phyloP scores from a whole-genome alignment of 768 basidiomycete genomes.

The Tulasnella sp. region DNA sequence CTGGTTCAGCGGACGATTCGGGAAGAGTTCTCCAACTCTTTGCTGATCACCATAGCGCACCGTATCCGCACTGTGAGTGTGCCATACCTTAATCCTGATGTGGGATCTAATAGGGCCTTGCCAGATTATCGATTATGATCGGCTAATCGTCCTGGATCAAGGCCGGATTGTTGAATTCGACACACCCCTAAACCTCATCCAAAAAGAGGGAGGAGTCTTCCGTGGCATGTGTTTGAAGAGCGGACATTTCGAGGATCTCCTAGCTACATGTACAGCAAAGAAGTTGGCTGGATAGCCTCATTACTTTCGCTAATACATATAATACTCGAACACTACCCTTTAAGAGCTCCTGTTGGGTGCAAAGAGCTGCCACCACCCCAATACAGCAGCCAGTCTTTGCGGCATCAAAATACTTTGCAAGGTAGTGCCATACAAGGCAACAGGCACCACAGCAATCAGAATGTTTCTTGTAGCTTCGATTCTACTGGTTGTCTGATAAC shows the following conservation, averaged over 20 bases:
- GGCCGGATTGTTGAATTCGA: conserved; percentile 65
- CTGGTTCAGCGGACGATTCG: conserved; percentile 90
- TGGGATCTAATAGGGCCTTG: neutral
- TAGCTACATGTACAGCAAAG: neutral
- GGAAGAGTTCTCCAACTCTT: conserved; percentile 75
- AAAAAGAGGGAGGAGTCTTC: conserved; percentile 55
- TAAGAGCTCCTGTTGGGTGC: too few species aligned
- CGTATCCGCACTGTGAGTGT: conserved; percentile 48
- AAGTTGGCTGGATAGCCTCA: neutral
- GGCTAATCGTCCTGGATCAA: conserved; percentile 45
- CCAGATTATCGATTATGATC: conserved; percentile 76
- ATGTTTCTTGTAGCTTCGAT: too few species aligned
- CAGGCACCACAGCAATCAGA: too few species aligned
- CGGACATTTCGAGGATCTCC: conserved; percentile 35
- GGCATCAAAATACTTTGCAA: too few species aligned
- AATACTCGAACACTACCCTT: too few species aligned
- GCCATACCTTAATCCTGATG: neutral
- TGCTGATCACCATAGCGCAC: conserved; percentile 61
- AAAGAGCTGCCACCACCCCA: too few species aligned
- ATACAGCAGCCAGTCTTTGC: too few species aligned
- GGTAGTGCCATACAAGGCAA: too few species aligned
- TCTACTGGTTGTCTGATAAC: too few species aligned
- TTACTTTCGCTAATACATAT: neutral
- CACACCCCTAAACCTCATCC: conserved; percentile 69
- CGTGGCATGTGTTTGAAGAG: conserved; percentile 36